Conservation (phyloP, 73 alveolate genomes). For the Stentor coeruleus region DNA sequence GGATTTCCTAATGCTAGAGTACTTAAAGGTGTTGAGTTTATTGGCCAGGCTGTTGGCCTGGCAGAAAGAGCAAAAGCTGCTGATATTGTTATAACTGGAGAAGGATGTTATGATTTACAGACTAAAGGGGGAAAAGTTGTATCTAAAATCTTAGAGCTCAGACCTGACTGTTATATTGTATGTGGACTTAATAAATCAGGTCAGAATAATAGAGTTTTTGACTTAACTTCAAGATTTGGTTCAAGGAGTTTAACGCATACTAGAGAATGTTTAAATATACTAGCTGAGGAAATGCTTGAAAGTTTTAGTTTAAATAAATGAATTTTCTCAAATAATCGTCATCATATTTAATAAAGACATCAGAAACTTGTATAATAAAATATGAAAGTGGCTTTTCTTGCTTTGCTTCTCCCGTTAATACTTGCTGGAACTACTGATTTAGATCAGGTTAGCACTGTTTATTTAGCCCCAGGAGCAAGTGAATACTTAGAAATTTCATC, state of each 20-base stretch:
- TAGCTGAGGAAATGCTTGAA: background rate
- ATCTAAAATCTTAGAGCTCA: background rate
- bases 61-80: background rate
- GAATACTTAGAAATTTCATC: no score
- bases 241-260: background rate
- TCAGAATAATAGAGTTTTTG: background rate
- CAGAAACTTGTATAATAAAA: no score
- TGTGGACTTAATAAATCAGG: background rate
- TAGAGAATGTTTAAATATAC: background rate
- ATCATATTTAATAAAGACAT: no score
- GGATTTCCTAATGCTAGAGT: conserved; percentile 3
- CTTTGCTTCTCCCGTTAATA: no score
- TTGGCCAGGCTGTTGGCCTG: conserved; percentile 7
- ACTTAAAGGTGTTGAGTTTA: conserved; percentile 27
- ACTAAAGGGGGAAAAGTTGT: conserved; percentile 39
- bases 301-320: background rate
- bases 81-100: conserved; percentile 35
- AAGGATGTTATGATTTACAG: conserved; percentile 32
- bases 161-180: background rate
- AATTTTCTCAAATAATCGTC: no score
- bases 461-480: no score
- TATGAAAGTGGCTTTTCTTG: no score
- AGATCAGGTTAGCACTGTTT: no score
- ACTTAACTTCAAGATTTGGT: background rate
- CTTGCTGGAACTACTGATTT: no score